Percentiles rank a stretch among this genome's conserved stretches.
These are phyloP conservation scores for Gloeopeniophorella convolvens DNA, from an alignment of 768 basidiomycete genomes.

Conservation along the genomic window DNA sequence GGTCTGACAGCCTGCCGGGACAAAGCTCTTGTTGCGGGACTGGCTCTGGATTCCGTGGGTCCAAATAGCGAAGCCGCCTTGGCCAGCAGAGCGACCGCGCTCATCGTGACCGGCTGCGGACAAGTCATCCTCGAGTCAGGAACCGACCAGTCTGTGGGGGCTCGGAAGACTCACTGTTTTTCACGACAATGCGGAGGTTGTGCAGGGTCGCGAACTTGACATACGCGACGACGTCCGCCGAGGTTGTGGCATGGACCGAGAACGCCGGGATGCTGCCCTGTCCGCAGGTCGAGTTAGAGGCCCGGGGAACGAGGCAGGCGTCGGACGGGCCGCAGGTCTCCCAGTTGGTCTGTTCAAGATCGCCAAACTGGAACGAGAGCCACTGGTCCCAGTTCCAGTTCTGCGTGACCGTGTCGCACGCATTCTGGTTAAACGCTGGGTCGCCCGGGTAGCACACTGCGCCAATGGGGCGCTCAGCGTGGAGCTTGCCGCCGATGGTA, in stretches of 20 bases:
- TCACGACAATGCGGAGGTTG: not conserved
- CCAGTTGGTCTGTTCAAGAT: not conserved
- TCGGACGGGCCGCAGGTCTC: not conserved
- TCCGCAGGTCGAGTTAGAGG: slow-evolving; percentile 24
- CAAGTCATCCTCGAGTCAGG: not conserved
- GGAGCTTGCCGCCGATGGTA: not conserved
- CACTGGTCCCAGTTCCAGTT: not conserved
- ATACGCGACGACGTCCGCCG: slow-evolving; percentile 27
- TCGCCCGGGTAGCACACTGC: not conserved
- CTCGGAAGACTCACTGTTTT: not conserved
- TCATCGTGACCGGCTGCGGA: slow-evolving; percentile 5
- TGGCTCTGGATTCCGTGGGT: not conserved
- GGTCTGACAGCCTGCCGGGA: not conserved
- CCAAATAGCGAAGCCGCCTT: slow-evolving; percentile 1
- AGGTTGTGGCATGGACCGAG: slow-evolving; percentile 28
- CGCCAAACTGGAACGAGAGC: not conserved
- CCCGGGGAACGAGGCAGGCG: not conserved
- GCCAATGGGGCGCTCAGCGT: not conserved
- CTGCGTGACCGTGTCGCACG: not conserved
- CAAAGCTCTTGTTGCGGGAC: not conserved
- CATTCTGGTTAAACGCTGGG: not conserved
- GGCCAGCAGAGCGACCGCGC: not conserved
- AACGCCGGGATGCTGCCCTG: slow-evolving; percentile 31
- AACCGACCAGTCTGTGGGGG: not conserved
- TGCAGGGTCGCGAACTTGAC: not conserved